Evolutionary conservation across 2,329 filamentous ascomycete species (phyloP).

Genomic region (Allantophomopsis lycopodina): DNA sequence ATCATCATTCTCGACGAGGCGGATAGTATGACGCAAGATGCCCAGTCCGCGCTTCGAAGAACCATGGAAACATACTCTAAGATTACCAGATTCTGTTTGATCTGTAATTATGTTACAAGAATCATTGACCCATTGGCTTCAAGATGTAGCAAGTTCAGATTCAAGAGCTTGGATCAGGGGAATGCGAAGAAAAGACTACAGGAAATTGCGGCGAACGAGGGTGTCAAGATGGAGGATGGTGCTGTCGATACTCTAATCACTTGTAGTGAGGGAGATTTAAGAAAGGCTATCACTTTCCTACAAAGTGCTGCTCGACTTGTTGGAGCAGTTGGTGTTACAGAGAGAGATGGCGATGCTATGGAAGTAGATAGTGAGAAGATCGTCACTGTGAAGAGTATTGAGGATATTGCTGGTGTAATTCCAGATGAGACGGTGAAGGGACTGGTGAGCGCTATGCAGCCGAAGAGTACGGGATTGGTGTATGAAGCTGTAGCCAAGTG

Average conservation of each 20-base stretch:
- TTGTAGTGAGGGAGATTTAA: constrained; percentile 84
- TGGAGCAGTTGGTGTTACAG: constrained; percentile 37
- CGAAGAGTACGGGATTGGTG: constrained; percentile 44
- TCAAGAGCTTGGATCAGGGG: constrained; percentile 84
- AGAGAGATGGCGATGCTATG: constrained; percentile 27
- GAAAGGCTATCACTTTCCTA: constrained; percentile 91
- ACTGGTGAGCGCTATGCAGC: constrained; percentile 65
- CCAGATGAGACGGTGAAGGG: constrained; percentile 58
- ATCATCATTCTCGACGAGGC: constrained; percentile 98
- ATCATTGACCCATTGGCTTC: constrained; percentile 95
- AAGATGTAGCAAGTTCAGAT: constrained; percentile 91
- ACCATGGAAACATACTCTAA: constrained; percentile 98
- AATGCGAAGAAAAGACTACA: constrained; percentile 70
- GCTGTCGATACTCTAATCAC: constrained; percentile 73
- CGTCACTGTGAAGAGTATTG: constrained; percentile 67
- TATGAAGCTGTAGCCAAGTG: constrained; percentile 67
- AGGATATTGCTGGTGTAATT: constrained; percentile 94
- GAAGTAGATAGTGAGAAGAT: constrained; percentile 41
- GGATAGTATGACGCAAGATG: constrained; percentile 98
- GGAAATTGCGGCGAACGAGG: constrained; percentile 71
- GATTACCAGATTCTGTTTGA: constrained; percentile 92
- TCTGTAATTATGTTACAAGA: constrained; percentile 96
- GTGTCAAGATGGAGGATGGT: constrained; percentile 61
- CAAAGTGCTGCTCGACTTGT: constrained; percentile 88
- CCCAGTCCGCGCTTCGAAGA: constrained; percentile 78